phyloP scores from a whole-genome alignment of 352 stramenopile species.

The Phytophthora capsici region DNA sequence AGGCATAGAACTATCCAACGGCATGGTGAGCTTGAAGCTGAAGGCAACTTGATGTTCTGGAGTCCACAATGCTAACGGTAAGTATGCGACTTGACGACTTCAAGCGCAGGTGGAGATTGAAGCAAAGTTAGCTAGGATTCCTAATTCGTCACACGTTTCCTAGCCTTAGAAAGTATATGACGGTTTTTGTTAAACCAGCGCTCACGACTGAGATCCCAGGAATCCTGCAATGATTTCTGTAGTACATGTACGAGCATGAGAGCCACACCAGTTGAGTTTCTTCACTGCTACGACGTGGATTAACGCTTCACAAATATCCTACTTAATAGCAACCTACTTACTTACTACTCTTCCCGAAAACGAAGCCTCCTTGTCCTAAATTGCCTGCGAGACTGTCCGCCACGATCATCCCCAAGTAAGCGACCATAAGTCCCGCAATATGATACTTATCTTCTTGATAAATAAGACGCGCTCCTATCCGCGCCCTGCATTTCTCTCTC shows the following conservation, averaged over 20 bases:
- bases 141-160: too few relatives aligned
- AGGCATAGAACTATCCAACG: slow-evolving; percentile 6
- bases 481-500: slow-evolving; percentile 24
- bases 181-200: slow-evolving; percentile 14
- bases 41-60: not conserved
- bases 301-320: slow-evolving; percentile 14
- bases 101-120: not conserved
- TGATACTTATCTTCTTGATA: slow-evolving; percentile 48
- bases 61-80: not conserved
- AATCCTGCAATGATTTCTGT: not conserved
- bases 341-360: slow-evolving; percentile 29
- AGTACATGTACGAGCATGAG: not conserved
- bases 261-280: too few relatives aligned
- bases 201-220: not conserved
- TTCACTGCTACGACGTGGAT: slow-evolving; percentile 8
- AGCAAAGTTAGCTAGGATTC: too few relatives aligned
- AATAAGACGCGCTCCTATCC: slow-evolving; percentile 41
- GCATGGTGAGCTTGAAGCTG: not conserved
- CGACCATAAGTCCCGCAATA: slow-evolving; percentile 16
- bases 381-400: slow-evolving; percentile 7
- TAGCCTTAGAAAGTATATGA: too few relatives aligned
- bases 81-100: not conserved
- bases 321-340: slow-evolving; percentile 15
- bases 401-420: slow-evolving; percentile 4
- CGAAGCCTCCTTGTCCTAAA: slow-evolving; percentile 3